Base-by-base conservation (phyloP, 108 stramenopile species). In the Nitzschia inconspicua region DNA sequence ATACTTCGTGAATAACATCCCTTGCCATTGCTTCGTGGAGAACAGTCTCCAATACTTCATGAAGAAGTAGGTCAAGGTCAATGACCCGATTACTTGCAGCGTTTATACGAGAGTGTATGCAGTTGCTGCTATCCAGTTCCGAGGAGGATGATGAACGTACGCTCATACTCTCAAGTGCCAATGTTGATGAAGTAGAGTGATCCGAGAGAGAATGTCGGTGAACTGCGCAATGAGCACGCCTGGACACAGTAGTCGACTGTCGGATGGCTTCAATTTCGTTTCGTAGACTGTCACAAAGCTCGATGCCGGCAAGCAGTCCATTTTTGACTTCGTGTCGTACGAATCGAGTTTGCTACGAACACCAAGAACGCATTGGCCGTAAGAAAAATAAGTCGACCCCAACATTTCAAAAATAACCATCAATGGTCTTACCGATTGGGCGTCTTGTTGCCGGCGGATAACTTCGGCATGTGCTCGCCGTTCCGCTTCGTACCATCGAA, bases 271-370 rank as follows among this genome's bases (percentile, higher is more conserved):
- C 57, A 28, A 44, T 27, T 3, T 44, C 19, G 46, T 19, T 47
- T 16, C 18, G 19, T 14, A 19, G 8, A 16, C 9, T 19, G 47
- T 16, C 18, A 10, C 11, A 54, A 23, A 82, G 48, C 44, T 64
- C 78, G 44, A 86, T 80, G 2, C 76, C 81, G 13, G 78, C 72
- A 27, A 86, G 61, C 11, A 82, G 61, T 16, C 78, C 81, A 68
- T 86, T 86, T 63, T 82, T 86, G 10, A 83, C 81, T 42, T 86
- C 85, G 61, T 86, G 81, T 28, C 79, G 64, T 9, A 81, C 78
- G 54, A 86, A 86, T 9, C 76, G 60, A 60, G 82, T 86, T 0
- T n/a, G n/a, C n/a, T n/a, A n/a, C n/a, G n/a, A n/a, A n/a, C n/a
- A n/a, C n/a, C n/a, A n/a, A n/a, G n/a, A n/a, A n/a, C n/a, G n/a